A percentile compares a stretch with the other conserved stretches of the same genome.
Conservation (phyloP, 768 basidiomycete genomes). For the Hydnum rufescens region DNA sequence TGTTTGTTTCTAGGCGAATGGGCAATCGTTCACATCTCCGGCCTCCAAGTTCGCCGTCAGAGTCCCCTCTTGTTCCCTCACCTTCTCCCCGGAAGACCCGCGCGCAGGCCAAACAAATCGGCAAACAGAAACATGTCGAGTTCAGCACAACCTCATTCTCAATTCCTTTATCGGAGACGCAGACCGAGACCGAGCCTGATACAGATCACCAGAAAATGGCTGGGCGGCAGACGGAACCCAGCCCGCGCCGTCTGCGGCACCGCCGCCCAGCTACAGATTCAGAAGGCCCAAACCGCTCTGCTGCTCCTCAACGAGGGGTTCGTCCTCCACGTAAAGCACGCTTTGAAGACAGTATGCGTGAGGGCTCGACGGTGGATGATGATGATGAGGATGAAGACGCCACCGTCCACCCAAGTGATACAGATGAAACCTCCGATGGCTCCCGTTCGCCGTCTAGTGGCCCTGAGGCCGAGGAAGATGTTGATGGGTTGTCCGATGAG, state of each 20-base stretch:
- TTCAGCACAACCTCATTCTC: neutral
- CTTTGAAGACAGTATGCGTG: neutral
- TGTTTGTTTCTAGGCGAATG: neutral
- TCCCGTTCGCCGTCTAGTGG: neutral
- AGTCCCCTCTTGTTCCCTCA: too few relatives aligned
- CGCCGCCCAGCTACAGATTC: neutral
- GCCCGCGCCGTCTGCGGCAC: neutral
- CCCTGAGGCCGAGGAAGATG: conserved; percentile 2
- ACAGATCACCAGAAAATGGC: too few relatives aligned
- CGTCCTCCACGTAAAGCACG: neutral
- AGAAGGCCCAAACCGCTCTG: neutral
- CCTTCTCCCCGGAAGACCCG: conserved; percentile 2
- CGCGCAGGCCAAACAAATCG: neutral
- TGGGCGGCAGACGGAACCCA: too few relatives aligned
- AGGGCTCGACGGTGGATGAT: conserved; percentile 7
- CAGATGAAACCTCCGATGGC: neutral
- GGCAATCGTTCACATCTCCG: neutral
- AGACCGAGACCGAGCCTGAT: neutral
- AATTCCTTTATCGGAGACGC: too few relatives aligned
- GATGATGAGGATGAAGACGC: conserved; percentile 7
- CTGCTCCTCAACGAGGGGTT: neutral
- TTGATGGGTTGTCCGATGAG: conserved; percentile 3
- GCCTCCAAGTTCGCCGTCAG: neutral
- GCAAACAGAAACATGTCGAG: neutral
- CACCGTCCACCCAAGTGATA: neutral